Percentiles rank a stretch among this genome's conserved stretches.
Evolutionary conservation across 352 stramenopile species (phyloP).

Genomic region (Phytopythium kandeliae): DNA sequence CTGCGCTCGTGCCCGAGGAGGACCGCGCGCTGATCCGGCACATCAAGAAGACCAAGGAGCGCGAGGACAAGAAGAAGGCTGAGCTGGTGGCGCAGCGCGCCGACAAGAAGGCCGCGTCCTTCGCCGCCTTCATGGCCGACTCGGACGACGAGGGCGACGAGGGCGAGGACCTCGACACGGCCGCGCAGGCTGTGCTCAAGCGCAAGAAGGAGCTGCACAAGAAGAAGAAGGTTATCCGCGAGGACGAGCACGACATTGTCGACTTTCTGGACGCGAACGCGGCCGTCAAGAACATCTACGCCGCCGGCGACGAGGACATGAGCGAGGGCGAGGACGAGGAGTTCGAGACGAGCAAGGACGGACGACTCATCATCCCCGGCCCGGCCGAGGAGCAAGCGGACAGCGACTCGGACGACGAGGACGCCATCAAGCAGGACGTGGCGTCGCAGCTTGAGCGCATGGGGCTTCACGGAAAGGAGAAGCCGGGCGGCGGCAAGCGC

Average conservation of each 20-base stretch:
- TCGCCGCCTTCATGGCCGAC: constrained; percentile 82
- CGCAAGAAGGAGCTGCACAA: constrained; percentile 75
- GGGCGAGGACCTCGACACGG: constrained; percentile 65
- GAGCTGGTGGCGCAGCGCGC: constrained; percentile 51
- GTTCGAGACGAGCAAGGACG: constrained; percentile 90
- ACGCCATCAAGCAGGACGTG: constrained; percentile 83
- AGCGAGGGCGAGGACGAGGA: constrained; percentile 77
- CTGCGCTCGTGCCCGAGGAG: constrained; percentile 84
- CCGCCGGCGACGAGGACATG: constrained; percentile 39
- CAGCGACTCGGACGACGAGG: constrained; percentile 57
- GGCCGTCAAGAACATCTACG: constrained; percentile 86
- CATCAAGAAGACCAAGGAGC: constrained; percentile 94
- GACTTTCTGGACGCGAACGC: constrained; percentile 91
- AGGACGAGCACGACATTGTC: constrained; percentile 86
- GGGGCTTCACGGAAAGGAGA: constrained; percentile 55
- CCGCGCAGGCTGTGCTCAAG: constrained; percentile 76
- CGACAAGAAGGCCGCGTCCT: constrained; percentile 45
- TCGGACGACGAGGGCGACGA: constrained; percentile 79
- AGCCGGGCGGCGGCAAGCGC: constrained; percentile 21
- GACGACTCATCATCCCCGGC: constrained; percentile 80
- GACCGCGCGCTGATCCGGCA: constrained; percentile 92
- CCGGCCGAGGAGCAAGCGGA: constrained; percentile 49
- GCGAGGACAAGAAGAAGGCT: constrained; percentile 85
- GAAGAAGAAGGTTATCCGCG: constrained; percentile 76
- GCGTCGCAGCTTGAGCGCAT: constrained; percentile 77